Conservation (phyloP, 208 protist species). For the Naegleria gruberi region DNA sequence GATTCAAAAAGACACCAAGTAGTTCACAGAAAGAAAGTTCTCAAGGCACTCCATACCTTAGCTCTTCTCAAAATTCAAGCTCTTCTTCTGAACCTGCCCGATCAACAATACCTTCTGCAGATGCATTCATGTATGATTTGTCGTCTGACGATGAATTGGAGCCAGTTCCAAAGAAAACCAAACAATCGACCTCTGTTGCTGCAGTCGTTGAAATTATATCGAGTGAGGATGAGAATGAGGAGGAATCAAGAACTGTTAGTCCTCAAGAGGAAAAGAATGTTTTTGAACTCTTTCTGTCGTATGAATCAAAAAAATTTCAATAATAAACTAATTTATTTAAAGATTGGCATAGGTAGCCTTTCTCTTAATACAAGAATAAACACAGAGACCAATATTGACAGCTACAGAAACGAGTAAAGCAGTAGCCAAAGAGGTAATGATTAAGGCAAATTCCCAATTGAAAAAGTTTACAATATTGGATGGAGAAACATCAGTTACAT, state of each 20-base stretch:
- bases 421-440: not conserved
- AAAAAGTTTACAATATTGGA: not conserved
- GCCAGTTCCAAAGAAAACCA: not conserved
- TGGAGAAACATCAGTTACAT: not conserved
- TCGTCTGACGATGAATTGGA: not conserved
- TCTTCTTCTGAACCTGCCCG: not conserved
- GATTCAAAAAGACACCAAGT: not conserved
- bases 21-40: not conserved
- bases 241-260: not conserved
- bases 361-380: not conserved
- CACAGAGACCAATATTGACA: not conserved
- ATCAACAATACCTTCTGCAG: not conserved
- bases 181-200: not conserved
- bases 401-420: not conserved
- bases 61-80: not conserved
- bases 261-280: not conserved
- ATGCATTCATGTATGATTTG: not conserved
- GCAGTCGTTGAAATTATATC: not conserved
- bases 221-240: not conserved
- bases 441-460: not conserved
- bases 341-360: too few relatives aligned
- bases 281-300: not conserved
- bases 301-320: too few relatives aligned
- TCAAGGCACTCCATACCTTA: not conserved
- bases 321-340: too few relatives aligned